These are phyloP conservation scores for Antitrichia curtipendula DNA, from an alignment of 225 moss, liverwort and hornwort species.

Conservation along the genomic window DNA sequence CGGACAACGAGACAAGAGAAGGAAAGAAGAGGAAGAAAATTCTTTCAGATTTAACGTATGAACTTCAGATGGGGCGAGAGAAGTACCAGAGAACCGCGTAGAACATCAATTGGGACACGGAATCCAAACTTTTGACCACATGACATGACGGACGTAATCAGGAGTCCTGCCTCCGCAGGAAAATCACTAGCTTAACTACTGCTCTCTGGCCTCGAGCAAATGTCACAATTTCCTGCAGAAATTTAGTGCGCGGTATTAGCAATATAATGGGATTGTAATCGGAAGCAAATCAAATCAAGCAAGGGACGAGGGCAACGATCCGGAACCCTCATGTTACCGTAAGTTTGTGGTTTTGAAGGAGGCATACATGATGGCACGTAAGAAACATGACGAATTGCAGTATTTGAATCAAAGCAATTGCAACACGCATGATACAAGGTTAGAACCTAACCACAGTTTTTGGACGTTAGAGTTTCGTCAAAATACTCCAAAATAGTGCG, in stretches of 20 bases:
- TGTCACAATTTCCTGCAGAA: constrained; percentile 1
- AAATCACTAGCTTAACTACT: neutral
- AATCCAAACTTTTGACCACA: neutral
- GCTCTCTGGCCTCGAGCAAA: neutral
- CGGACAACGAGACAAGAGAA: neutral
- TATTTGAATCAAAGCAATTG: neutral
- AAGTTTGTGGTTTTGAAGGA: neutral
- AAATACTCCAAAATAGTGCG: neutral
- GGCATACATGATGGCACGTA: too few relatives aligned
- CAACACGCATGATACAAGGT: neutral
- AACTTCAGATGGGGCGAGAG: neutral
- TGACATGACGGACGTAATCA: neutral
- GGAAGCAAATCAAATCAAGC: neutral
- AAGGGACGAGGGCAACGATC: neutral
- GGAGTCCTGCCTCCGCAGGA: neutral
- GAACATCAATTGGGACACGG: neutral
- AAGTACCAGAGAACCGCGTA: neutral
- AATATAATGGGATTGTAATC: neutral
- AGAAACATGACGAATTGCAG: neutral
- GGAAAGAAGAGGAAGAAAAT: too few relatives aligned
- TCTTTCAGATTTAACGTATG: too few relatives aligned
- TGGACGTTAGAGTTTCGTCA: neutral
- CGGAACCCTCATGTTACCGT: neutral
- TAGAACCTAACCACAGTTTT: neutral
- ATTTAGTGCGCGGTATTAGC: neutral